Percentiles rank a stretch among this genome's conserved stretches.
phyloP scores from a whole-genome alignment of 805 yeast species.

The Maudiozyma pseudohumilis region DNA sequence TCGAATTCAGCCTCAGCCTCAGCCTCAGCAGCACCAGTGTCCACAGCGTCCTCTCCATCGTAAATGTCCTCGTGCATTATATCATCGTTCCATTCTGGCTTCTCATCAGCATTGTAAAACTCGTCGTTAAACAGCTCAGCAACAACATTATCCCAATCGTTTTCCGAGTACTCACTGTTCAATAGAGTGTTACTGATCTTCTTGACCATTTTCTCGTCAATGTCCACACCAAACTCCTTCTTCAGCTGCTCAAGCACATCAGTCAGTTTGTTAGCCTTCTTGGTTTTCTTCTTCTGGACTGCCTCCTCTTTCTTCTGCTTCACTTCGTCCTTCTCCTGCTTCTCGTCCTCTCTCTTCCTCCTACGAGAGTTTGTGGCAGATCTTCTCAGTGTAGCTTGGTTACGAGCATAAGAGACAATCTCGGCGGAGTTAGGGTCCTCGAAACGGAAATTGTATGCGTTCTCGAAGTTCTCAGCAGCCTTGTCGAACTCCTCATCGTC shows the following conservation, averaged over 20 bases:
- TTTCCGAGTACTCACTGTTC: conserved; percentile 80
- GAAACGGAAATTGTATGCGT: conserved; percentile 87
- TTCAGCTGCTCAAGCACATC: conserved; percentile 43
- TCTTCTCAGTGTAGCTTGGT: conserved; percentile 84
- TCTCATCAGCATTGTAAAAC: conserved; percentile 48
- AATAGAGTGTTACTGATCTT: conserved; percentile 69
- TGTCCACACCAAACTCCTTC: conserved; percentile 36
- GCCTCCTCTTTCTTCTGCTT: conserved; percentile 48
- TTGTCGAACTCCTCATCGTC: conserved; percentile 80
- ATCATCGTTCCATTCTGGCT: conserved; percentile 60
- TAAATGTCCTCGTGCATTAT: conserved; percentile 38
- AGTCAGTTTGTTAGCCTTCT: conserved; percentile 66
- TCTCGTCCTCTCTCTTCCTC: conserved; percentile 67
- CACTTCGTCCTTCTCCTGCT: conserved; percentile 42
- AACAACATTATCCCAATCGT: conserved; percentile 86
- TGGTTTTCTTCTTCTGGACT: conserved; percentile 60
- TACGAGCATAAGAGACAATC: conserved; percentile 89
- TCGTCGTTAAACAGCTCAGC: conserved; percentile 78
- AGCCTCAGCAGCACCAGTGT: conserved; percentile 16
- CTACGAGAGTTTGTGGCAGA: conserved; percentile 65
- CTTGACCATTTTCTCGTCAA: conserved; percentile 47
- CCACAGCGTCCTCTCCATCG: conserved; percentile 22
- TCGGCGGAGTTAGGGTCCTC: conserved; percentile 90
- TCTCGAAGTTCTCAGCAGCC: conserved; percentile 84
- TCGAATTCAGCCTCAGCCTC: conserved; percentile 24